These are phyloP conservation scores for Ciborinia camelliae DNA, from an alignment of 2,329 filamentous ascomycete genomes.

Conservation along the genomic window DNA sequence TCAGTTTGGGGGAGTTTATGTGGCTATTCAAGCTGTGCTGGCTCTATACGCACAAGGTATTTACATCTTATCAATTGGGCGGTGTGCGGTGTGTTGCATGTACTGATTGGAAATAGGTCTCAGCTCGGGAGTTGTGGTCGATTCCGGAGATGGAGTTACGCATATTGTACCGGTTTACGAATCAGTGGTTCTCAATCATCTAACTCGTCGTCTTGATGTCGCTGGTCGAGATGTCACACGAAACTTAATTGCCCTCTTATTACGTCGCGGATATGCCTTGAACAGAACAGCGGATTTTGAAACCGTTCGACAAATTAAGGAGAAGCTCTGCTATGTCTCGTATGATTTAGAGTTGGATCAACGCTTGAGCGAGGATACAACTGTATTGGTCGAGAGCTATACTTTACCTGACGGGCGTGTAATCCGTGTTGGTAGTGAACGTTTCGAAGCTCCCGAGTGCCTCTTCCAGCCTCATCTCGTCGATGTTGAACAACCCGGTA, in stretches of 20 bases:
- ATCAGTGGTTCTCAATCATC: constrained; percentile 94
- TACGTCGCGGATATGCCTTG: constrained; percentile 90
- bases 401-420: constrained; percentile 94
- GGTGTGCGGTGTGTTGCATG: background rate
- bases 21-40: constrained; percentile 94
- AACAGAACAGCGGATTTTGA: constrained; percentile 99
- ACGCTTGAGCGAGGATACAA: constrained; percentile 93
- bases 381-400: constrained; percentile 94
- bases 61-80: constrained; percentile 21
- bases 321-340: constrained; percentile 99
- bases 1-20: constrained; percentile 93
- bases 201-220: constrained; percentile 89
- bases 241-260: constrained; percentile 91
- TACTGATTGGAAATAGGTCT: constrained; percentile 54
- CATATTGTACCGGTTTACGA: constrained; percentile 99
- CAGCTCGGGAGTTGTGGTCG: constrained; percentile 93
- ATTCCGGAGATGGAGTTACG: constrained; percentile 96
- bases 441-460: constrained; percentile 97
- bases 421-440: constrained; percentile 92
- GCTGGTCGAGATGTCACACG: constrained; percentile 97
- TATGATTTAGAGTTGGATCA: constrained; percentile 98
- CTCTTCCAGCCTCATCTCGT: constrained; percentile 98
- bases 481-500: constrained; percentile 94
- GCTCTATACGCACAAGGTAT: constrained; percentile 93
- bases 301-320: constrained; percentile 98